phyloP scores from a whole-genome alignment of 352 stramenopile species.

The Pythium scleroteichum region DNA sequence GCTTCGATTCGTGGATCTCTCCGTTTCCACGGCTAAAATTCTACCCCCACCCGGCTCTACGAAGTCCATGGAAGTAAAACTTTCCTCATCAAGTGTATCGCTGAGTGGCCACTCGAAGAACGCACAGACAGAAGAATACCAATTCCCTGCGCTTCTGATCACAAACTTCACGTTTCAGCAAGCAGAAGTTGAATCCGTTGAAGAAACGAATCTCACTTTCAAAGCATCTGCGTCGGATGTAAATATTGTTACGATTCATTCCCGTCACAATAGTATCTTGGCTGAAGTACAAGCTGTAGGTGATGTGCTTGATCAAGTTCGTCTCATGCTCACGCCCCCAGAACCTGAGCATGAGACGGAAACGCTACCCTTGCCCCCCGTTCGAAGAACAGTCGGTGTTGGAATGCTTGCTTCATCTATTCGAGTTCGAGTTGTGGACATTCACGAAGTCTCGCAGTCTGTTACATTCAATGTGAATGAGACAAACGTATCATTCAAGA shows the following conservation, averaged over 20 bases:
- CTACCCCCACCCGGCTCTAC: not conserved
- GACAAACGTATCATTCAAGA: constrained; percentile 17
- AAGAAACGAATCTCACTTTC: not conserved
- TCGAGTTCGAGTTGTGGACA: constrained; percentile 13
- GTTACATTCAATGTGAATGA: constrained; percentile 20
- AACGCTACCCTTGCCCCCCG: not conserved
- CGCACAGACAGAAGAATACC: not conserved
- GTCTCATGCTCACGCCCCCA: constrained; percentile 37
- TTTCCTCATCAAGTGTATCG: constrained; percentile 12
- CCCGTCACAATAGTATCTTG: constrained; percentile 8
- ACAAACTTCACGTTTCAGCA: constrained; percentile 18
- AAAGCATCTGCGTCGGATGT: constrained; percentile 10
- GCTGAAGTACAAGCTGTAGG: constrained; percentile 30
- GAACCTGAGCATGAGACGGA: not conserved
- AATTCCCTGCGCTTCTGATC: constrained; percentile 8
- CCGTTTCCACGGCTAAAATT: constrained; percentile 8
- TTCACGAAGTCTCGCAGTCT: constrained; percentile 8
- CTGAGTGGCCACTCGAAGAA: constrained; percentile 7
- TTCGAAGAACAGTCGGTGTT: not conserved
- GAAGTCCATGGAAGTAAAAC: constrained; percentile 24
- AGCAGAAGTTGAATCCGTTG: constrained; percentile 9
- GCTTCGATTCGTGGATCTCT: constrained; percentile 10
- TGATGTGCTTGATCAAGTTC: constrained; percentile 36
- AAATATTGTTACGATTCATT: constrained; percentile 14
- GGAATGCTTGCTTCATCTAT: constrained; percentile 6